phyloP scores from a whole-genome alignment of 2,329 filamentous ascomycete species.

The Aspergillus vadensis region DNA sequence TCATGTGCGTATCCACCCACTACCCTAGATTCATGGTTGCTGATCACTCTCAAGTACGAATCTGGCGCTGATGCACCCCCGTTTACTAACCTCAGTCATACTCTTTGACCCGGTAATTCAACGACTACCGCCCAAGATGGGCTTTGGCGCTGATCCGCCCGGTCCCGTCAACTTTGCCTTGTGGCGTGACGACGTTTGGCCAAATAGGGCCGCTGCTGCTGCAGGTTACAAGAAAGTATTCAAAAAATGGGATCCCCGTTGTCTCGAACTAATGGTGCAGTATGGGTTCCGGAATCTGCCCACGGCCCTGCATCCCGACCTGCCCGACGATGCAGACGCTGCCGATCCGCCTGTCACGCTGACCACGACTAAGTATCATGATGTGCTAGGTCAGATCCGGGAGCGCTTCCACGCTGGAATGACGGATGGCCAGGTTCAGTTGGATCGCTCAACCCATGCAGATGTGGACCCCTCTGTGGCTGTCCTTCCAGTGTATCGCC shows the following conservation, averaged over 20 bases:
- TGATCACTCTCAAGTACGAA: not conserved
- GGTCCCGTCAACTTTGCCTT: not conserved
- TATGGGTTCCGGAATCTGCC: conserved; percentile 1
- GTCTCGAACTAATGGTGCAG: not conserved
- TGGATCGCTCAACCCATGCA: conserved; percentile 14
- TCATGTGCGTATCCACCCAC: conserved; percentile 35
- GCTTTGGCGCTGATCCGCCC: not conserved
- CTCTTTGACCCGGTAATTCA: conserved; percentile 9
- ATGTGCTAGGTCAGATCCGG: conserved; percentile 32
- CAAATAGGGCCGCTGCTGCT: not conserved
- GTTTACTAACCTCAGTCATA: conserved; percentile 9
- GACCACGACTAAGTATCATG: conserved; percentile 4
- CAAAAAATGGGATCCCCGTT: not conserved
- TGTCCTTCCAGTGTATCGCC: conserved; percentile 10
- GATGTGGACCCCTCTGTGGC: conserved; percentile 9
- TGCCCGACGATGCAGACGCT: not conserved
- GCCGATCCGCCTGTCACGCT: not conserved
- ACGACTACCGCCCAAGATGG: not conserved
- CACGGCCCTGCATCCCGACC: not conserved
- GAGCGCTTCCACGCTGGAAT: conserved; percentile 31
- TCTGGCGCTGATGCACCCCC: conserved; percentile 12
- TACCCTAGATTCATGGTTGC: not conserved
- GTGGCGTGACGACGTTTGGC: not conserved
- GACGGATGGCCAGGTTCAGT: conserved; percentile 29
- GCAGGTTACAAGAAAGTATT: not conserved